Evolutionary conservation across 768 basidiomycete genomes (phyloP).

Genomic region (Mycena polygramma): DNA sequence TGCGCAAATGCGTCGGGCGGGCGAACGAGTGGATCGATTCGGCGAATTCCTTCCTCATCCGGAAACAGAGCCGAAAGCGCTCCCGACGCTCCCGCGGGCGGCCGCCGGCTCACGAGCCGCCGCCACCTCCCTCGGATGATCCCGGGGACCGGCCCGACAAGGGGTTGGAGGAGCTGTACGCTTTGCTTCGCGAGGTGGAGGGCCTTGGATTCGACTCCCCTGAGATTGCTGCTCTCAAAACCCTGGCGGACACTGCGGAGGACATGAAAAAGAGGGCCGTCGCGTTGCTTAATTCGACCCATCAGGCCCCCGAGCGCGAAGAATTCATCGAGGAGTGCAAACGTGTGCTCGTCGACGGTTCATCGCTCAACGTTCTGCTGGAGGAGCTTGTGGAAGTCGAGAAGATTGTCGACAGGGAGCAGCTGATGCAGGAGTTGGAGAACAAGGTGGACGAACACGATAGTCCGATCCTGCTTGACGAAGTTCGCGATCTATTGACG

Average conservation of each 20-base stretch:
- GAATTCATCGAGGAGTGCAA: constrained; percentile 78
- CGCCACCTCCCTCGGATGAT: constrained; percentile 57
- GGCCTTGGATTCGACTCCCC: constrained; percentile 86
- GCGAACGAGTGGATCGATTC: constrained; percentile 93
- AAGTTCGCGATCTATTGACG: constrained; percentile 78
- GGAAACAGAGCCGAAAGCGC: constrained; percentile 87
- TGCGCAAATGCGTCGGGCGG: constrained; percentile 83
- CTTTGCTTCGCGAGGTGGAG: constrained; percentile 79
- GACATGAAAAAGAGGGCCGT: constrained; percentile 70
- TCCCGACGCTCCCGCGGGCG: constrained; percentile 73
- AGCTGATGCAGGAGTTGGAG: constrained; percentile 81
- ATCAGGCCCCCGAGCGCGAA: constrained; percentile 60
- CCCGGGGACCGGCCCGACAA: constrained; percentile 79
- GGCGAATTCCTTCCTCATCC: constrained; percentile 81
- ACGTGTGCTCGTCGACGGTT: constrained; percentile 74
- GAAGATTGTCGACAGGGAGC: constrained; percentile 84
- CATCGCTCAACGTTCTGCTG: constrained; percentile 85
- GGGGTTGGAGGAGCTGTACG: constrained; percentile 77
- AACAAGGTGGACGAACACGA: constrained; percentile 78
- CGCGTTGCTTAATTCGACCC: constrained; percentile 60
- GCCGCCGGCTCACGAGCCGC: constrained; percentile 56
- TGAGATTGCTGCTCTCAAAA: constrained; percentile 73
- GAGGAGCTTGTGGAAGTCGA: constrained; percentile 85
- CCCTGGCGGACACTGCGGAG: constrained; percentile 73
- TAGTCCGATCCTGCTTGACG: constrained; percentile 72